Evolutionary conservation across 805 yeast genomes (phyloP).

Genomic region (Ogataea pignaliae): DNA sequence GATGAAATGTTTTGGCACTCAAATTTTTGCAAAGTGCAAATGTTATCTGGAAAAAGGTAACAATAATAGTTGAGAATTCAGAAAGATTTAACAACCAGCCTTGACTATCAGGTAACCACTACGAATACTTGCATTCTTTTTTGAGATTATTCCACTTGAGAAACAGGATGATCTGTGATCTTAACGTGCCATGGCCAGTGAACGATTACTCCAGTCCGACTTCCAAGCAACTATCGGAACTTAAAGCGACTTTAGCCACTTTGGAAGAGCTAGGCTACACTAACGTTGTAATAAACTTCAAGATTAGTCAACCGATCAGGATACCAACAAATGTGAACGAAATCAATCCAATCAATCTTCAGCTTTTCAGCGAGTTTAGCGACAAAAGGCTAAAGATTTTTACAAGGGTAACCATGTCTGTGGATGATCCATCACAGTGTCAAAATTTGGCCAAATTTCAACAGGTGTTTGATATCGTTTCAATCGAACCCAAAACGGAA

Average conservation of each 20-base stretch:
- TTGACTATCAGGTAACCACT: too few relatives aligned
- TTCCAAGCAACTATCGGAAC: slow-evolving; percentile 35
- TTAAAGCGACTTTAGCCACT: slow-evolving; percentile 49
- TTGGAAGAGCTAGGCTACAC: slow-evolving; percentile 64
- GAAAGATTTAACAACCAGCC: too few relatives aligned
- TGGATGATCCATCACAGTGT: slow-evolving; percentile 75
- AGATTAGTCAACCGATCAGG: slow-evolving; percentile 40
- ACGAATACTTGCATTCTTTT: too few relatives aligned
- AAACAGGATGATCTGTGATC: slow-evolving; percentile 48
- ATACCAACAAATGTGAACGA: slow-evolving; percentile 43
- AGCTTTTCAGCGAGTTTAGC: slow-evolving; percentile 30
- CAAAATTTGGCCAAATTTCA: slow-evolving; percentile 49
- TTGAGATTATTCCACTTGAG: too few relatives aligned
- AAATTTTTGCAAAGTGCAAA: too few relatives aligned
- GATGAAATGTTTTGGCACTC: too few relatives aligned
- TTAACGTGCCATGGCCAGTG: slow-evolving; percentile 73
- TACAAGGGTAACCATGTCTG: slow-evolving; percentile 68
- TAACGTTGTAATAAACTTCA: slow-evolving; percentile 70
- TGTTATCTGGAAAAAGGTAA: too few relatives aligned
- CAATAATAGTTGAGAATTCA: too few relatives aligned
- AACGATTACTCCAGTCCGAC: slow-evolving; percentile 42
- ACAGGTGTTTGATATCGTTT: slow-evolving; percentile 66
- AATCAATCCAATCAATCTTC: slow-evolving; percentile 39
- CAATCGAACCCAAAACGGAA: slow-evolving; percentile 78
- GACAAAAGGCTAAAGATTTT: slow-evolving; percentile 42